Evolutionary conservation across 176 grass and related monocot genomes (phyloP).

Genomic region (Oryza nivara): DNA sequence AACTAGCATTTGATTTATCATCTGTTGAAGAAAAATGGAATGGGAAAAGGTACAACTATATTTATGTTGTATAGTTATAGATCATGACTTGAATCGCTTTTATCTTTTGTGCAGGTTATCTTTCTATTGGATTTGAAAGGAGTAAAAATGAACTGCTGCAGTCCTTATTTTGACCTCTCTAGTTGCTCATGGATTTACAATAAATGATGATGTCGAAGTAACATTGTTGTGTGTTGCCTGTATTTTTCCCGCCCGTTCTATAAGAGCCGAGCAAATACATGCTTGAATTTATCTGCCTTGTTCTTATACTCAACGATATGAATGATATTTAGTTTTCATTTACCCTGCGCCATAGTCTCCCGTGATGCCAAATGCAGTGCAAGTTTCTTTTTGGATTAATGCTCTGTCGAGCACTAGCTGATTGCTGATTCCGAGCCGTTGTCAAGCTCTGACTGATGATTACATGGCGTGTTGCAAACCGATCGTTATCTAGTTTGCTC

Average conservation of each 20-base stretch:
- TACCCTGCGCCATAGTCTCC: neutral
- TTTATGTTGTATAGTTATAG: neutral
- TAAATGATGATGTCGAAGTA: constrained; percentile 54
- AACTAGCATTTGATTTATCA: neutral
- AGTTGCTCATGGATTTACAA: constrained; percentile 44
- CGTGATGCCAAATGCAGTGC: neutral
- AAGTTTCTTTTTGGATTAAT: neutral
- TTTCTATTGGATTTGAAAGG: constrained; percentile 17
- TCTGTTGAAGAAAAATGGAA: constrained; percentile 12
- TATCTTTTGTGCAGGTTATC: constrained; percentile 32
- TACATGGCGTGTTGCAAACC: neutral
- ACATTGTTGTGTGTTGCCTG: constrained; percentile 39
- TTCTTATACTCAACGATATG: neutral
- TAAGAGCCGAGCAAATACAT: too few species aligned
- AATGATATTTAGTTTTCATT: neutral
- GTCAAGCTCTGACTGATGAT: too few species aligned
- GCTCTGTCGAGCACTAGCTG: neutral
- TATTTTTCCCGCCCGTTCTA: neutral
- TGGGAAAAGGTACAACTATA: neutral
- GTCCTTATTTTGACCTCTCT: constrained; percentile 28
- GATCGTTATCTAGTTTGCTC: neutral
- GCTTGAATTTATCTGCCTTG: too few species aligned
- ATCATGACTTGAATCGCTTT: constrained; percentile 2
- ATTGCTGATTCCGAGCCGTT: too few species aligned
- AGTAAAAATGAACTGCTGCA: constrained; percentile 28